Conservation (phyloP, 2,329 filamentous ascomycete species). For the Colletotrichum chlorophyti region DNA sequence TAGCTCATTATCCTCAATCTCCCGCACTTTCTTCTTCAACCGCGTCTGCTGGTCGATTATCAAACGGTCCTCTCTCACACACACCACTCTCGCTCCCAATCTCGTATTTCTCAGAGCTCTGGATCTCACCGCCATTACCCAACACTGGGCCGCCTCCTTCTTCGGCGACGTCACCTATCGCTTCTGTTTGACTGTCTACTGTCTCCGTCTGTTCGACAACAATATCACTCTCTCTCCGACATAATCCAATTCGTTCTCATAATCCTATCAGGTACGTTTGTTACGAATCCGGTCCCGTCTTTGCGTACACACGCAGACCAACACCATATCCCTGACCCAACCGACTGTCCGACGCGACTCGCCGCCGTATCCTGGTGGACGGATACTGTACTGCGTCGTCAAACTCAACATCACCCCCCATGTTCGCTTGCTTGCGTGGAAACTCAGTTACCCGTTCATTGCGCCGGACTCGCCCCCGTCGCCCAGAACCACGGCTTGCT, state of each 20-base stretch:
- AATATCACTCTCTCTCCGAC: not conserved
- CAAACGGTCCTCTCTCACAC: too few relatives aligned
- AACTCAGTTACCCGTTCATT: constrained; percentile 12
- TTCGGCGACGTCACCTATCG: too few relatives aligned
- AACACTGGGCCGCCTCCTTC: too few relatives aligned
- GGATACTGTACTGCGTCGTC: constrained; percentile 14
- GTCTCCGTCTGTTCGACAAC: too few relatives aligned
- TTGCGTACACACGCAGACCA: too few relatives aligned
- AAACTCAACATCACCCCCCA: constrained; percentile 20
- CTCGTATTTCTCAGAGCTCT: too few relatives aligned
- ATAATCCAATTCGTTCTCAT: not conserved
- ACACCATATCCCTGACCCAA: not conserved
- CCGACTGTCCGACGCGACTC: constrained; percentile 3
- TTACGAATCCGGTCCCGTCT: constrained; percentile 5
- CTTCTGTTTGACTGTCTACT: too few relatives aligned
- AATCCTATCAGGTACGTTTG: constrained; percentile 18
- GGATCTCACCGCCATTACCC: too few relatives aligned
- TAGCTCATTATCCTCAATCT: not conserved
- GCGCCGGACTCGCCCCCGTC: not conserved
- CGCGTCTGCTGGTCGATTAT: too few relatives aligned
- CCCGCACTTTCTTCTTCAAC: not conserved
- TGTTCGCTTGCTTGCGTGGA: constrained; percentile 21
- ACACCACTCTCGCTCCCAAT: not conserved
- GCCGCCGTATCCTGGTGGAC: constrained; percentile 12
- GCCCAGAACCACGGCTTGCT: constrained; percentile 1